Evolutionary conservation across 768 basidiomycete genomes (phyloP), one percentile per base, ranked within the genome.

Genomic region (Zangia roseola): DNA sequence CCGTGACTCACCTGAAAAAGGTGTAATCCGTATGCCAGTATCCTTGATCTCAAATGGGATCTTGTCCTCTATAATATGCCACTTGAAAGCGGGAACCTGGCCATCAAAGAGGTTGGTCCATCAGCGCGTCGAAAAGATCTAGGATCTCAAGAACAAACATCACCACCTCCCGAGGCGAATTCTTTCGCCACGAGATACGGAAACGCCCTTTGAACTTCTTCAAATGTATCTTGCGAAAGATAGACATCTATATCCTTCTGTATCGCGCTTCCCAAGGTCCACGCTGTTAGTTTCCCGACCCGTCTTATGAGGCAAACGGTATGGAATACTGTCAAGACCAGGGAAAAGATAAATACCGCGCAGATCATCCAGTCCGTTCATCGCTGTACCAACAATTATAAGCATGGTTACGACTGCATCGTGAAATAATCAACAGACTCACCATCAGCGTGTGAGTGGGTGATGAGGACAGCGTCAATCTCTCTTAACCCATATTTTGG

Each of bases 281-380:
- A 92, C 43, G 77, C 89, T 89, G 56, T 54, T 52, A 14, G 41
- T 20, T 46, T 20, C 33, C 19, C 38, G 17, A 19, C 41, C 42
- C 45, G 0, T 42, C 41, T 43, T 24, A 35, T 40, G 34, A 56
- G 41, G 30, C 40, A 35, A 49, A 53, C 42, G 16, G 24, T 40
- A 42, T 10, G 37, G 24, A 30, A 43, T 34, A 33, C 36, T 39
- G 31, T 12, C 17, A 10, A 17, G 19, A 35, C 16, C 16, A 1
- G 35, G 14, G 17, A 48, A 52, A 30, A 12, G 24, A 40, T 0
- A 65, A 73, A 47, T 53, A 85, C 89, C 86, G 74, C 92, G 76
- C 31, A 94, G 71, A 66, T 95, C 93, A 69, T 95, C 93, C 48
- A 95, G 68, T 4, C 93, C 93, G 59, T 92, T 91, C 73, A 92